Evolutionary conservation across 1,284 basidiomycete species (phyloP), one percentile per base, ranked within the genome.

Genomic region (Puccinia coronata): DNA sequence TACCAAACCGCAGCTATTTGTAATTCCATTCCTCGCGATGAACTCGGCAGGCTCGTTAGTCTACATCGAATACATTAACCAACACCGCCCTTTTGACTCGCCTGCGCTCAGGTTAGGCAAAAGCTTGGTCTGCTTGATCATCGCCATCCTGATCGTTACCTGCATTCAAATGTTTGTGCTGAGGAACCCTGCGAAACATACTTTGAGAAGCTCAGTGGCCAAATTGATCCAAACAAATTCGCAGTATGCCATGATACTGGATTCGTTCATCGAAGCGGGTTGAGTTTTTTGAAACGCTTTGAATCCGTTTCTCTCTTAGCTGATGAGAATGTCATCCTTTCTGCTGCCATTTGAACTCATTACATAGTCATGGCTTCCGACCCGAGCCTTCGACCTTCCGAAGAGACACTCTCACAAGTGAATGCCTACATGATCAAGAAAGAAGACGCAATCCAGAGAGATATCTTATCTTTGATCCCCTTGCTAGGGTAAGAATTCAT

Each of bases 131-230:
- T 83, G 85, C 18, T 83, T 87, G 79, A 84, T 83, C n/a, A 82
- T 87, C 28, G 87, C 86, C 0, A 82, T 87, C 2, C 84, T 82
- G 14, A 84, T 87, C 36, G 86, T 84, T 2, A 83, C 82, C 23
- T 83, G 83, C 31, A 85, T 86, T 80, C 86, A 86, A 80, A 82
- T 85, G 34, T 83, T 87, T 73, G 83, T 87, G 28, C 83, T 87
- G 0, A 84, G 87, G 14, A 86, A 85, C 57, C 87, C 87, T 0
- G 87, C 87, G 2, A 83, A 86, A 47, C 78, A 84, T n/a, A 84
- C 84, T 12, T 83, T 87, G 6, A 83, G 87, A 20, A 84, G 85
- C 61, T 82, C 83, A 25, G 78, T 86, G 6, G 85, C 86, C 9
- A 78, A 83, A 25, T 55, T 87, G 53, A 84, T 84, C 36, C 84